phyloP scores from a whole-genome alignment of 2,329 filamentous ascomycete genomes.

The Aspergillus sp. region DNA sequence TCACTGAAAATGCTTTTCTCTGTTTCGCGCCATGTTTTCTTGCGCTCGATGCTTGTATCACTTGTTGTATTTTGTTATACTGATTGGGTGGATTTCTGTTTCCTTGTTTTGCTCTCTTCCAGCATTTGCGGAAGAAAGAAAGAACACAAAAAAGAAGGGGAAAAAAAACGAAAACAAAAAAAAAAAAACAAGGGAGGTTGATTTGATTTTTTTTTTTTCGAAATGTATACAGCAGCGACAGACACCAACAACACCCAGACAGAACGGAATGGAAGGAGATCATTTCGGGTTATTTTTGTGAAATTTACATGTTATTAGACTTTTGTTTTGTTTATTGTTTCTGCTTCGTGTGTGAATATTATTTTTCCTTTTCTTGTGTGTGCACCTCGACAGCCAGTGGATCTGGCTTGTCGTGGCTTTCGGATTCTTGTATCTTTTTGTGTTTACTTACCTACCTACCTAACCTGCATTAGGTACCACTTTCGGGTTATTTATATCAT shows the following conservation, averaged over 20 bases:
- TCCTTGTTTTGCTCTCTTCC: background rate
- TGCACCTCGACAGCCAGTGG: background rate
- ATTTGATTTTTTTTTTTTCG: background rate
- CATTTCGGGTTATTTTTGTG: conserved; percentile 2
- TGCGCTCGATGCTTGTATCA: conserved; percentile 6
- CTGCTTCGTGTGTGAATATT: conserved; percentile 8
- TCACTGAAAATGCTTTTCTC: background rate
- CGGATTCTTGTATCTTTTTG: background rate
- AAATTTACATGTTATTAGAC: background rate
- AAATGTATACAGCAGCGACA: conserved; percentile 3
- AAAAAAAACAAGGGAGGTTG: conserved; percentile 1
- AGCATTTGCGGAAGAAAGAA: background rate
- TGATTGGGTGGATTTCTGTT: background rate
- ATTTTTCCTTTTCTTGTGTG: background rate
- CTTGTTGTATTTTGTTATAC: conserved; percentile 1
- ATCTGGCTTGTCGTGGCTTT: background rate
- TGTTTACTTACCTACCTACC: background rate
- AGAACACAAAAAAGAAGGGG: background rate
- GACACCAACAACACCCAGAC: conserved; percentile 2
- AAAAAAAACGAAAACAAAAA: background rate
- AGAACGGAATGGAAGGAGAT: conserved; percentile 6
- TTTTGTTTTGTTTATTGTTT: background rate
- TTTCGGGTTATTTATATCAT: background rate
- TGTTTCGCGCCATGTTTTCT: background rate
- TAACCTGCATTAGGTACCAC: background rate